These are phyloP conservation scores for Arabidopsis suecica DNA, from an alignment of 345 rosid genomes.

Conservation along the genomic window DNA sequence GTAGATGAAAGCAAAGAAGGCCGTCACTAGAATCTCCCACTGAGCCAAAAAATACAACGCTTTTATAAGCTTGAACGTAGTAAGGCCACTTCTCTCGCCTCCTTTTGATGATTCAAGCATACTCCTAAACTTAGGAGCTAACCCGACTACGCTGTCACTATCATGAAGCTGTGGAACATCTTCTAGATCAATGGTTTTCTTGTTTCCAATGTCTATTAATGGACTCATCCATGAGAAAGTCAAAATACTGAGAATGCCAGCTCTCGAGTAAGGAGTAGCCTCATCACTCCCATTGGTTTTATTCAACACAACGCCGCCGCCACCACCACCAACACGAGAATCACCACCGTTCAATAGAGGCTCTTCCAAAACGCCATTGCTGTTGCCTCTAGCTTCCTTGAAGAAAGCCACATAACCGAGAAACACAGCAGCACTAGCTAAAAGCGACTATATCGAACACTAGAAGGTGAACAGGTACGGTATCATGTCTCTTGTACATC, in stretches of 20 bases:
- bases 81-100: constrained; percentile 43
- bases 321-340: constrained; percentile 28
- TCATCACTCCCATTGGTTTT: constrained; percentile 49
- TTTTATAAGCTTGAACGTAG: constrained; percentile 57
- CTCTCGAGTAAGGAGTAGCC: constrained; percentile 57
- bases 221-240: constrained; percentile 74
- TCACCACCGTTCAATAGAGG: constrained; percentile 52
- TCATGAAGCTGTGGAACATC: constrained; percentile 71
- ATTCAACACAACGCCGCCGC: constrained; percentile 21
- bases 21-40: constrained; percentile 56
- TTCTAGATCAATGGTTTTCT: constrained; percentile 62
- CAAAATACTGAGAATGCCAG: constrained; percentile 52
- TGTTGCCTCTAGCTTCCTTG: constrained; percentile 43
- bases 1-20: constrained; percentile 46
- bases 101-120: constrained; percentile 52
- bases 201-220: constrained; percentile 62
- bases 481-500: constrained; percentile 42
- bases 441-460: constrained; percentile 51
- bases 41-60: constrained; percentile 53
- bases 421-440: constrained; percentile 50
- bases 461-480: constrained; percentile 46
- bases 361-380: constrained; percentile 47
- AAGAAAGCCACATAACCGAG: constrained; percentile 57
- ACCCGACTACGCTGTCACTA: constrained; percentile 52
- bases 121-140: constrained; percentile 49